Percentiles rank a stretch among this genome's conserved stretches.
These are phyloP conservation scores for Cystofilobasidium bisporidii DNA, from an alignment of 768 basidiomycete genomes.

Conservation along the genomic window DNA sequence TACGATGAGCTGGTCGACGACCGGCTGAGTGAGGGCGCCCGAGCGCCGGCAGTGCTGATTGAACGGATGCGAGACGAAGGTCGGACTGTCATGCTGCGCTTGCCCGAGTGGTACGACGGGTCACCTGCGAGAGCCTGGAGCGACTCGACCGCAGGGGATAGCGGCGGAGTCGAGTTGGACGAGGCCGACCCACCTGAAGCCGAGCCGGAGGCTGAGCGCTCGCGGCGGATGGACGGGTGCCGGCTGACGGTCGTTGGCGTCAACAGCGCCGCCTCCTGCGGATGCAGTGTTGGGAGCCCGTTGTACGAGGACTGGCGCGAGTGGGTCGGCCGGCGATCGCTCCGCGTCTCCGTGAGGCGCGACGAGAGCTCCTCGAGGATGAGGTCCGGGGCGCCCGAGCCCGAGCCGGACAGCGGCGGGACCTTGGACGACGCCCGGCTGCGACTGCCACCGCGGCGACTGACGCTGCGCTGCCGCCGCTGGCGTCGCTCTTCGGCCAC, in stretches of 20 bases:
- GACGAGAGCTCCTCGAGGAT: background rate
- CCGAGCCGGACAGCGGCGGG: background rate
- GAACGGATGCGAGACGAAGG: background rate
- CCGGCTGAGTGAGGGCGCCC: background rate
- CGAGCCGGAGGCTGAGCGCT: background rate
- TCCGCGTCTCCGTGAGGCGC: background rate
- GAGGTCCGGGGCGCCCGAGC: background rate
- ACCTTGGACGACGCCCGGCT: constrained; percentile 1
- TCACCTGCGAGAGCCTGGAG: background rate
- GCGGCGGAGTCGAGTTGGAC: constrained; percentile 2
- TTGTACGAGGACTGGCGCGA: background rate
- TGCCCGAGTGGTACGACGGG: background rate
- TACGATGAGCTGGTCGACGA: background rate
- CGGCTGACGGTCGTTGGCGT: constrained; percentile 4
- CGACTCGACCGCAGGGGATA: constrained; percentile 1
- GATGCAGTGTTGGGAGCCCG: background rate
- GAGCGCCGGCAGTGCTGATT: background rate
- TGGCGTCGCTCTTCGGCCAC: constrained; percentile 3
- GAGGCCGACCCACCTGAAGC: background rate
- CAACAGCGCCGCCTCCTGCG: background rate
- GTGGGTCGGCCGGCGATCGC: background rate
- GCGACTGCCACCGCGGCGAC: constrained; percentile 4
- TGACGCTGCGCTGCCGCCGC: constrained; percentile 18
- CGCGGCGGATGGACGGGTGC: background rate
- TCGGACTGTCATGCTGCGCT: background rate